Evolutionary conservation across 805 yeast species (phyloP), one percentile per base, ranked within the genome.

Genomic region (Wickerhamiella australiensis): DNA sequence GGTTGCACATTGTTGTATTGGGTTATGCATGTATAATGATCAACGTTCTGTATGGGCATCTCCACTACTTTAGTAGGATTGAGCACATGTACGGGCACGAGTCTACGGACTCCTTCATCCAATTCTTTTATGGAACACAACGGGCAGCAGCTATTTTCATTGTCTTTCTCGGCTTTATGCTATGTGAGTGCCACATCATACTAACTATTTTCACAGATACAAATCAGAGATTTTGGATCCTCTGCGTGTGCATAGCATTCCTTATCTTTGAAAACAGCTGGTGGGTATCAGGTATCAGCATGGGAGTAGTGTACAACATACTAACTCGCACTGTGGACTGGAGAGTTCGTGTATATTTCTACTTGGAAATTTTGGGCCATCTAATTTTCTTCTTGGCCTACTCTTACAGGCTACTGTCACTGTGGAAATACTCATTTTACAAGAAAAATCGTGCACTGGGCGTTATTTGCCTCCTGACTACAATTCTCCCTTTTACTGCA

Each of bases 51-150:
- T 46, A 18, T 15, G 26, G 18, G 13, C 13, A 11, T 11, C 18
- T 46, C 27, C 49, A 46, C 35, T 3, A 18, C 5, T 36, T 36
- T 11, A 37, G 42, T 33, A 9, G 43, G 4, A 5, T 15, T 3
- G 42, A 36, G 37, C 49, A 46, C 37, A 46, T 36, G 17, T 12
- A 20, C n/a, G 49, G 49, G 3, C 37, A 31, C 17, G 49, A 46
- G 21, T 23, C 36, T 13, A 37, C 36, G 3, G 49, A 46, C 33
- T 12, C 43, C 2, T 46, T 26, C 20, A n/a, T 37, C 21, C 25
- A 20, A n/a, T 27, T 18, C 23, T 36, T 36, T 18, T 46, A 13
- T 23, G 27, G 42, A 8, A 25, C 42, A 23, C 3, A 15, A 1
- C 17, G 43, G 15, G 26, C 36, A 12, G 23, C 21, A 12, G 49